Percentiles rank a stretch among this genome's conserved stretches.
These are phyloP conservation scores for Trichophyton simii DNA, from an alignment of 2,329 filamentous ascomycete species.

Conservation along the genomic window DNA sequence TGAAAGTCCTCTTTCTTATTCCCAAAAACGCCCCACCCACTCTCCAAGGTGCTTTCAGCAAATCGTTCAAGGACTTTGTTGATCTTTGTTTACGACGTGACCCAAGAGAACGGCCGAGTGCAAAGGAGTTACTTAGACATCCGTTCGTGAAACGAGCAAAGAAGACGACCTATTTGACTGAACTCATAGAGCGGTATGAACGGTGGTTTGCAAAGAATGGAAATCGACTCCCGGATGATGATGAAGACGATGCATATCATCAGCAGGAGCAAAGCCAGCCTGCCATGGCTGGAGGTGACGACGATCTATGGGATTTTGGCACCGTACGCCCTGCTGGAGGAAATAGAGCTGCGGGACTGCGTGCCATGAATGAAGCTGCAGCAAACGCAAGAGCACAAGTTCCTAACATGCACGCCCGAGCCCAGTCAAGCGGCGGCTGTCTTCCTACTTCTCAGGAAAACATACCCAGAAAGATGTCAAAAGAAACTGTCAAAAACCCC, in stretches of 20 bases:
- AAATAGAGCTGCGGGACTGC: constrained; percentile 50
- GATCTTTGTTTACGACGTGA: constrained; percentile 77
- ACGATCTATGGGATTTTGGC: constrained; percentile 98
- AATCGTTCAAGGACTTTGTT: constrained; percentile 72
- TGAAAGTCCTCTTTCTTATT: constrained; percentile 95
- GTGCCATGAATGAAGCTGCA: constrained; percentile 66
- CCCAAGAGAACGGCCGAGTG: constrained; percentile 74
- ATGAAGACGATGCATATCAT: constrained; percentile 41
- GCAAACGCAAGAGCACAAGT: constrained; percentile 57
- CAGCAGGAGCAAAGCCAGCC: constrained; percentile 23
- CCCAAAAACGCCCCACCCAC: constrained; percentile 83
- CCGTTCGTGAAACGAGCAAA: constrained; percentile 85
- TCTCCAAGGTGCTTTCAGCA: constrained; percentile 69
- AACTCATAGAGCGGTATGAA: constrained; percentile 82
- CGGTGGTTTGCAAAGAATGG: constrained; percentile 77
- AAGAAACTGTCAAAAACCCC: constrained; percentile 30
- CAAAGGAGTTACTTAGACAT: constrained; percentile 76
- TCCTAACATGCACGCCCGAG: constrained; percentile 35
- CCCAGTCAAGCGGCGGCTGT: constrained; percentile 1
- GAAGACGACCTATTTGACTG: constrained; percentile 90
- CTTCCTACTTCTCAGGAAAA: constrained; percentile 18
- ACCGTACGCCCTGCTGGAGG: constrained; percentile 74
- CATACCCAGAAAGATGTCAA: constrained; percentile 18
- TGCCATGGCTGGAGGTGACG: constrained; percentile 44
- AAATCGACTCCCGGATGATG: constrained; percentile 54